These are phyloP conservation scores for Pyrenopolyporus hunteri DNA, from an alignment of 495 filamentous ascomycete species.

Conservation along the genomic window DNA sequence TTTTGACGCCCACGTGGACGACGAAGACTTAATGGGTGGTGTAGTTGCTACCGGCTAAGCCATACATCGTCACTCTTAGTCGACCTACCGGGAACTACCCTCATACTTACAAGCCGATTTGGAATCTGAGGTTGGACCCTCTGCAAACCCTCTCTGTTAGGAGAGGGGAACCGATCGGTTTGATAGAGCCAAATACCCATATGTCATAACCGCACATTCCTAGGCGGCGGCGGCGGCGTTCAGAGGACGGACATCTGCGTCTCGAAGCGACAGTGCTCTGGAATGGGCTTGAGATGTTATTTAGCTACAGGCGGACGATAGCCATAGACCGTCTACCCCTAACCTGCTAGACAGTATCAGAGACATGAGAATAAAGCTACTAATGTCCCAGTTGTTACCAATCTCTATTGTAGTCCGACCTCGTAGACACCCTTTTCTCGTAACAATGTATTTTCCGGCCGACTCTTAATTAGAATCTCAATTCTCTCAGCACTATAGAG, in stretches of 20 bases:
- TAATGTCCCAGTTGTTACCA: conserved; percentile 24
- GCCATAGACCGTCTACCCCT: neutral
- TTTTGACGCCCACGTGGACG: conserved; percentile 55
- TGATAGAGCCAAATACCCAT: neutral
- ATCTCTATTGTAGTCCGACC: conserved; percentile 14
- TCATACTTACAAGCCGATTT: neutral
- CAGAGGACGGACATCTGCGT: conserved; percentile 15
- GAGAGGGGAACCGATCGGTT: neutral
- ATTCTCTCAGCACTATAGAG: neutral
- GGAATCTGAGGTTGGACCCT: neutral
- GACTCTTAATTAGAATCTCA: neutral
- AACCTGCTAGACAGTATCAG: neutral
- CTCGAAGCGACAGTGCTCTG: conserved; percentile 1
- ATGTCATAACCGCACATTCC: conserved; percentile 6
- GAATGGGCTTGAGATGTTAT: neutral
- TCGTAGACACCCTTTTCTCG: conserved; percentile 22
- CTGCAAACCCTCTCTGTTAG: neutral
- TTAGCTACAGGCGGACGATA: conserved; percentile 17
- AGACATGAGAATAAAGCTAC: conserved; percentile 19
- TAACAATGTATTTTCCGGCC: conserved; percentile 21
- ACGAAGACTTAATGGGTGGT: conserved; percentile 74
- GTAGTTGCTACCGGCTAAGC: conserved; percentile 31
- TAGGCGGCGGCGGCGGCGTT: conserved; percentile 30
- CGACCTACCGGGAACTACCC: too few relatives aligned
- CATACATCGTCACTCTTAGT: neutral